Evolutionary conservation across 192 early-diverging fungal genomes (phyloP), one percentile per base, ranked within the genome.

Genomic region (Coemansia sp.): DNA sequence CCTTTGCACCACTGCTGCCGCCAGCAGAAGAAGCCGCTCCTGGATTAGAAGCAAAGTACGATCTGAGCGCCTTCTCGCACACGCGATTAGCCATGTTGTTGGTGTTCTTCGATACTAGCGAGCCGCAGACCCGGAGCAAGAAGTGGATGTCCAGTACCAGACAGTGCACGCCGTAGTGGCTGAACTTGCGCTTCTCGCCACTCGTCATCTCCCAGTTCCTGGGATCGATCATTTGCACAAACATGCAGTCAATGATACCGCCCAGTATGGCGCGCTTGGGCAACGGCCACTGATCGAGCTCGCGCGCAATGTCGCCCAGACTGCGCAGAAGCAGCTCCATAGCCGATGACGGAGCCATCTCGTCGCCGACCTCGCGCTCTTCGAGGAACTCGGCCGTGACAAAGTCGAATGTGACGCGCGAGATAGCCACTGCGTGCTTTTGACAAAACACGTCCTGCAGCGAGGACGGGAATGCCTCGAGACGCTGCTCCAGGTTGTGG

Each of bases 371-470:
- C 27, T 35, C n/a, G 42, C 62, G 51, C n/a, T 74, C 60, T 15
- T 46, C 24, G 51, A 40, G 53, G 32, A 73, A 84, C 29, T 71
- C 67, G 14, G 69, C 57, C 4, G 73, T 76, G 17, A 72, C 76
- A 76, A 82, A 82, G 65, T 78, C 73, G 57, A 82, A 85, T 6
- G 68, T 47, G 4, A 60, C 22, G 12, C 70, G 62, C 37, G 70
- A 62, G n/a, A 77, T 65, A 6, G 61, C 35, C 31, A 71, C 69
- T 2, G 79, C 66, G 25, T 82, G 76, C 38, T 75, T 74, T 42
- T 85, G 84, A 57, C 79, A 82, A 60, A 79, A 85, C 15, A 85
- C 79, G 19, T 85, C 84, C 62, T 85, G 84, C 32, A 85, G 60
- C 12, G 79, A 76, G 0, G 59, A 32, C 0, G 84, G 84, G 40